Evolutionary conservation across 129 eudicot genomes (phyloP).

Genomic region (Helichrysum umbraculigerum): DNA sequence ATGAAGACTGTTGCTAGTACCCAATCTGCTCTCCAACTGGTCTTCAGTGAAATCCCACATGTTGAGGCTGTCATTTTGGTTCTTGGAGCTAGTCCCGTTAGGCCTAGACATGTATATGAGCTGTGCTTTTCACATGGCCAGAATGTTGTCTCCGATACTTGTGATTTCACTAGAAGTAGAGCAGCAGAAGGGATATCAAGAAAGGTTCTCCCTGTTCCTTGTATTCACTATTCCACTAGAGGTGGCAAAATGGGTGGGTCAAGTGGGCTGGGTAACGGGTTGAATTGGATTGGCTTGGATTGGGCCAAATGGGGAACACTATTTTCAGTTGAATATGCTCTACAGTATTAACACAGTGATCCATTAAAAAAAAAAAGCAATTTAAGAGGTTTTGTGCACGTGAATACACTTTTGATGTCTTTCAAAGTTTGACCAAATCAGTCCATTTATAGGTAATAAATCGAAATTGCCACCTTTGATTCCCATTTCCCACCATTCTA

Average conservation of each 20-base stretch:
- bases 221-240: background rate
- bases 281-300: background rate
- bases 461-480: background rate
- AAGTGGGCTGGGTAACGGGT: constrained; percentile 10
- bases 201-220: constrained; percentile 46
- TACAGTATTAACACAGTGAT: background rate
- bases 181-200: constrained; percentile 63
- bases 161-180: constrained; percentile 52
- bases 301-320: background rate
- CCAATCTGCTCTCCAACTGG: constrained; percentile 63
- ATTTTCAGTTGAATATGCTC: too few species aligned
- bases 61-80: constrained; percentile 54
- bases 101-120: constrained; percentile 84
- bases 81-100: constrained; percentile 77
- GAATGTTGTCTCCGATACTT: constrained; percentile 26
- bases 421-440: background rate
- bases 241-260: background rate
- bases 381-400: background rate
- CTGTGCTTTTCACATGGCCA: constrained; percentile 59
- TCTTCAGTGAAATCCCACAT: constrained; percentile 63
- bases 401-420: background rate
- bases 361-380: background rate
- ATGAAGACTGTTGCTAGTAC: constrained; percentile 57
- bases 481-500: constrained; percentile 11
- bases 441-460: background rate